A percentile compares a stretch with the other conserved stretches of the same genome.
These are phyloP conservation scores for Pleomassaria siparia DNA, from an alignment of 2,329 filamentous ascomycete genomes.

Conservation along the genomic window DNA sequence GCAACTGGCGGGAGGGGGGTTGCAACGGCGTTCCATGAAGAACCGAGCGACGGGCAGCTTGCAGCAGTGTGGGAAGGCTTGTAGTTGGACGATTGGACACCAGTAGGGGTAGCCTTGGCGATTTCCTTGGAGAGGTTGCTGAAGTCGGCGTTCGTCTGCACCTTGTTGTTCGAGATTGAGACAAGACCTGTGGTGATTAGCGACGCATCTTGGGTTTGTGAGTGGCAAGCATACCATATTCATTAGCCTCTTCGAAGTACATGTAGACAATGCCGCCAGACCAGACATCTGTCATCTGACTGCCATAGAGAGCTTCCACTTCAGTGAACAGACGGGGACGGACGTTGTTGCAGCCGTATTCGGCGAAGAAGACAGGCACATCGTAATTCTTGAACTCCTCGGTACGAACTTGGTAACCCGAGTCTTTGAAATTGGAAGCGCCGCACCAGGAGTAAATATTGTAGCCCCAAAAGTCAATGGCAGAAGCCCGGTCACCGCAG, in stretches of 20 bases:
- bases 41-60: slow-evolving; percentile 68
- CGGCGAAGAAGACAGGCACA: slow-evolving; percentile 95
- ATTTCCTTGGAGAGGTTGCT: slow-evolving; percentile 70
- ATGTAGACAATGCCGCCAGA: slow-evolving; percentile 98
- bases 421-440: slow-evolving; percentile 71
- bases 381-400: slow-evolving; percentile 86
- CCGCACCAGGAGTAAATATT: slow-evolving; percentile 99
- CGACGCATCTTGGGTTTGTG: not conserved
- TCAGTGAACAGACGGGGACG: slow-evolving; percentile 80
- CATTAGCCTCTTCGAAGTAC: slow-evolving; percentile 90
- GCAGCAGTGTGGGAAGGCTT: slow-evolving; percentile 69
- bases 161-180: slow-evolving; percentile 57
- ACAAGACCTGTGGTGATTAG: slow-evolving; percentile 61
- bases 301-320: slow-evolving; percentile 76
- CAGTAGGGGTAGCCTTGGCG: slow-evolving; percentile 65
- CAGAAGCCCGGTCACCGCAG: slow-evolving; percentile 65
- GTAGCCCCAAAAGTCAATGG: slow-evolving; percentile 99
- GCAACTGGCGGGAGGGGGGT: slow-evolving; percentile 77
- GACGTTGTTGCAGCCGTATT: slow-evolving; percentile 90
- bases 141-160: slow-evolving; percentile 60
- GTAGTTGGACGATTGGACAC: slow-evolving; percentile 69
- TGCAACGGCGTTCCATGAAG: slow-evolving; percentile 67
- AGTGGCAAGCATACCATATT: slow-evolving; percentile 67
- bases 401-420: slow-evolving; percentile 80
- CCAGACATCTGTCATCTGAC: slow-evolving; percentile 82